Base-by-base conservation (phyloP, 345 rosid species). In the Nasturtium officinale region DNA sequence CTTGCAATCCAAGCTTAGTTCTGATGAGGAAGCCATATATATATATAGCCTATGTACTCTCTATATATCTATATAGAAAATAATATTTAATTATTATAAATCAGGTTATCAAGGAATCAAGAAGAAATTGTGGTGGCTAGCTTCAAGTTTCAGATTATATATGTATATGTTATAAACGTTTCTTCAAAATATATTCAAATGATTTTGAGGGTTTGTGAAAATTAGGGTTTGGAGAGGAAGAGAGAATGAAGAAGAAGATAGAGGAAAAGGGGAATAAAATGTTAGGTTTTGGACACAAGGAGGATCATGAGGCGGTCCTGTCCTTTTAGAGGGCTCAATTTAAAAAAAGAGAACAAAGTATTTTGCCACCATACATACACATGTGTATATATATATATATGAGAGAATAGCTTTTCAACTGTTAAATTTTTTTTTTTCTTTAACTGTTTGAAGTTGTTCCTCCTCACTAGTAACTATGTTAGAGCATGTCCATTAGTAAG, bases 1-100 rank as follows among this genome's bases (percentile, higher is more conserved):
- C 73, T 87, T 91, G 89, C 89, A 89, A 54, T 89, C 99, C 60
- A 90, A 78, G 81, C 84, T 87, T 35, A 90, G 81, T 72, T 92
- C 97, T 11, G 98, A 84, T 29, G 92, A 86, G 23, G 94, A 87
- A 56, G 95, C 87, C 98, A 23, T 23, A 23, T 23, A 23, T 23
- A 23, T 23, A 32, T 77, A 61, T 71, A 58, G 23, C 59, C 38
- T 48, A 65, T 23, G 59, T 51, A 37, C 38, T 67, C 32, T 54
- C 29, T 42, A 17, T 67, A 32, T 48, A 26, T 43, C 17, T 50
- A 13, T 17, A 63, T 48, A 68, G 48, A 65, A 64, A 28, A 73
- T 29, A 47, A 18, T 68, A 67, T 61, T 42, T 30, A 45, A 1
- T 69, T 51, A 32, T 59, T 26, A 53, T 7, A 3, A 13, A 55